Conservation (phyloP, 345 rosid species). For the Acer saccharum region DNA sequence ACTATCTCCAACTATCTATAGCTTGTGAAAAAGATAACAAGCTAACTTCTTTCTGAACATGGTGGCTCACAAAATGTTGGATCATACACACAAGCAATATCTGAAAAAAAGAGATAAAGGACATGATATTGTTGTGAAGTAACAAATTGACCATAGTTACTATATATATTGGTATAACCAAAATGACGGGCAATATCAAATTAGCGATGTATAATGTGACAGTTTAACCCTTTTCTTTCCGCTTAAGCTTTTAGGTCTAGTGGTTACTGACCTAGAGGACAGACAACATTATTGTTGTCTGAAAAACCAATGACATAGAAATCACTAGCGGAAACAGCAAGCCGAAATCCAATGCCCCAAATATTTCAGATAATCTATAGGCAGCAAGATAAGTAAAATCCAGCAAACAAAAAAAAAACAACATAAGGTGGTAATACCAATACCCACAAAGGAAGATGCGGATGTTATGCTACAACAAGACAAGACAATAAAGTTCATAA, state of each 20-base stretch:
- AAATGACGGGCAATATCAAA: constrained; percentile 5
- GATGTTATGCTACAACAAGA: background rate
- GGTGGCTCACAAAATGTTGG: constrained; percentile 16
- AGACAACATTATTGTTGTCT: background rate
- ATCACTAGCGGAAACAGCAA: background rate
- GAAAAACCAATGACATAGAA: background rate
- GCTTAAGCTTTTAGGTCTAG: no score
- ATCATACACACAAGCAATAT: constrained; percentile 15
- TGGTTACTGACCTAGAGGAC: no score
- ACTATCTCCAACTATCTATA: constrained; percentile 32
- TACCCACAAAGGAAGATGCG: background rate
- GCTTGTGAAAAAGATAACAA: constrained; percentile 17
- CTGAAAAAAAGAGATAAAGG: constrained; percentile 20
- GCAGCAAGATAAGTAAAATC: constrained; percentile 7
- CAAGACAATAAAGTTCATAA: background rate
- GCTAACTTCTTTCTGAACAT: constrained; percentile 26
- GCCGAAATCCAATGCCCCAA: background rate
- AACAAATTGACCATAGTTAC: background rate
- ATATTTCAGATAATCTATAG: background rate
- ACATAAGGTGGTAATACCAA: background rate
- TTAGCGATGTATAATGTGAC: background rate
- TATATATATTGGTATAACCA: background rate
- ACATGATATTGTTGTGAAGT: background rate
- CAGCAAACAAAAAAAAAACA: constrained; percentile 13
- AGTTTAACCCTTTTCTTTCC: no score